phyloP scores from a whole-genome alignment of 2,329 filamentous ascomycete species.

The Alternaria ventricosa region DNA sequence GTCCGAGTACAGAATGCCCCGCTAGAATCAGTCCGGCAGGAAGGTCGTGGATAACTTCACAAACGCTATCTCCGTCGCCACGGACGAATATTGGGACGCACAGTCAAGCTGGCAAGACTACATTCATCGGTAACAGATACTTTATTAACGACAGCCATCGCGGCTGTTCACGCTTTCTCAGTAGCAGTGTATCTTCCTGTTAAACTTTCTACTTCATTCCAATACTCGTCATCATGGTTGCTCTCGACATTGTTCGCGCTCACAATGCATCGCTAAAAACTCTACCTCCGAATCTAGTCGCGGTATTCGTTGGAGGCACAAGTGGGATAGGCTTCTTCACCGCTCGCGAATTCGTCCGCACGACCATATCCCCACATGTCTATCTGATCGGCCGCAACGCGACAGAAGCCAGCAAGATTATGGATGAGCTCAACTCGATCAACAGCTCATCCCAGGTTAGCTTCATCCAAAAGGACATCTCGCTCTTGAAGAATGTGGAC shows the following conservation, averaged over 20 bases:
- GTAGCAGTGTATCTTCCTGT: neutral
- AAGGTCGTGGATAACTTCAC: neutral
- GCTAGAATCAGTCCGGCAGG: neutral
- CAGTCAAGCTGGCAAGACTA: neutral
- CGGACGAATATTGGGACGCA: neutral
- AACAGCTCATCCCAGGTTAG: conserved; percentile 47
- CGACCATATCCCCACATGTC: conserved; percentile 47
- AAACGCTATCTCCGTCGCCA: neutral
- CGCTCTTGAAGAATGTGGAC: conserved; percentile 51
- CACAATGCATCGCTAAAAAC: conserved; percentile 35
- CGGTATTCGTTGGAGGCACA: conserved; percentile 52
- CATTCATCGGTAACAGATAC: neutral
- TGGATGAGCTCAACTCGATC: conserved; percentile 46
- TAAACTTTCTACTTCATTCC: neutral
- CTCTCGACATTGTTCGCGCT: conserved; percentile 29
- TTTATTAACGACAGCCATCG: neutral
- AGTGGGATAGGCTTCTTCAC: conserved; percentile 54
- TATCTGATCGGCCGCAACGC: conserved; percentile 54
- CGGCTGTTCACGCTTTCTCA: neutral
- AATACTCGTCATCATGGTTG: conserved; percentile 23
- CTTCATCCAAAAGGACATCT: conserved; percentile 54
- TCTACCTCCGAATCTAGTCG: conserved; percentile 34
- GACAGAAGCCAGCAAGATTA: conserved; percentile 46
- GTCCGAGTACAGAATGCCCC: neutral
- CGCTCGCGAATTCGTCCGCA: conserved; percentile 51